Conservation (phyloP, 129 eudicot species). For the Saussurea involucrata region DNA sequence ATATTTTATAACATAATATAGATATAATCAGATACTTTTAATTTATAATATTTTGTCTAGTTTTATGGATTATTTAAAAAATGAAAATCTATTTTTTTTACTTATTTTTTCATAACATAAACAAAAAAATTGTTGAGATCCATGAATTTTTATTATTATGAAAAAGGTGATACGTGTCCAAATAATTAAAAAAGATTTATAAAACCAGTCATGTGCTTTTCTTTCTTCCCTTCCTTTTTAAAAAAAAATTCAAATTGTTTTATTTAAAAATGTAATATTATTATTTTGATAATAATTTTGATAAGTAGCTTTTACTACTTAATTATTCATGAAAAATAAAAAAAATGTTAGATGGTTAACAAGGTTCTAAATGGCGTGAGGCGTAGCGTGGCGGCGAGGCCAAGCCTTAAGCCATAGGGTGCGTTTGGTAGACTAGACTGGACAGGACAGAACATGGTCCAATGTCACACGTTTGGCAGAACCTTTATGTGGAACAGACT, state of each 20-base stretch:
- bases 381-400: too few relatives aligned
- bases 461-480: too few relatives aligned
- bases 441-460: too few relatives aligned
- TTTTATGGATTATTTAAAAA: neutral
- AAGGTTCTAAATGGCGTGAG: too few relatives aligned
- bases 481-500: too few relatives aligned
- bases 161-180: conserved; percentile 15
- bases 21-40: too few relatives aligned
- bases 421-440: too few relatives aligned
- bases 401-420: too few relatives aligned
- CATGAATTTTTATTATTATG: neutral
- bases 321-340: neutral
- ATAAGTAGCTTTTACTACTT: neutral
- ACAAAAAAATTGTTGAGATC: conserved; percentile 16
- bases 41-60: too few relatives aligned
- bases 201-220: conserved; percentile 30
- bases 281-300: neutral
- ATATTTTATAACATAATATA: too few relatives aligned
- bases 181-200: conserved; percentile 12
- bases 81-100: too few relatives aligned
- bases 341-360: neutral
- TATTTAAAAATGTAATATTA: neutral
- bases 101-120: too few relatives aligned
- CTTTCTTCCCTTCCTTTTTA: conserved; percentile 13
- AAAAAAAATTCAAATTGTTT: neutral